Evolutionary conservation across 2,329 filamentous ascomycete genomes (phyloP), one percentile per base, ranked within the genome.

Genomic region (Microcyclosporella mali): DNA sequence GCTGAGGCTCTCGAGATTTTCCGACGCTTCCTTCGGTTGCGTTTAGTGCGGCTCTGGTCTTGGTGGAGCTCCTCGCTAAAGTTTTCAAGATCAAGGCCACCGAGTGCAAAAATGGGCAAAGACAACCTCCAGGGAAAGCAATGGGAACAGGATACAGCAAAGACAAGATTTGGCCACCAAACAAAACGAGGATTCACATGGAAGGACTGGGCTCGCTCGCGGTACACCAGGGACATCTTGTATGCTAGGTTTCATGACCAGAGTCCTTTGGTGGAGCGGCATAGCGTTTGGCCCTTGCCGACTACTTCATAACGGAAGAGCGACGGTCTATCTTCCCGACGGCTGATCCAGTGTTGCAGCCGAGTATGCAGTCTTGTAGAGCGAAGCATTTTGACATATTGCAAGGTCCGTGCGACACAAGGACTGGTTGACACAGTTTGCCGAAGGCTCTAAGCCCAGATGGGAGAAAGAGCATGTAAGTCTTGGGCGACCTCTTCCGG

Each of bases 281-380:
- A 38, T 35, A 42, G 46, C 51, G 51, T 54, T 54, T 54, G 51
- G 41, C 35, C 10, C 45, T 47, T 45, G 31, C 45, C 48, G 45
- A 33, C 25, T 30, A 34, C 10, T 37, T 36, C 43, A 53, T 47
- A 39, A 48, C 47, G 50, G 48, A 31, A 40, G 43, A 46, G 37
- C 40, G 38, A 40, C 34, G 45, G 46, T 17, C 32, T 37, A 46
- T 33, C 41, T 43, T 46, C 32, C 45, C 42, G 43, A 44, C 42
- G 45, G 35, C 47, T 48, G 41, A 45, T 32, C 41, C 42, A 42
- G 45, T 36, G 48, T 45, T 49, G 40, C 36, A 51, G 40, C 43
- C 43, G 41, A 31, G 14, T 45, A 45, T 47, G 30, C 36, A 48
- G 41, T 37, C 42, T 36, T 46, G 39, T 43, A 47, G 40, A 49